Percentiles rank a stretch among this genome's conserved stretches.
Conservation (phyloP, 306 rosid species). For the Phaseolus lunatus region DNA sequence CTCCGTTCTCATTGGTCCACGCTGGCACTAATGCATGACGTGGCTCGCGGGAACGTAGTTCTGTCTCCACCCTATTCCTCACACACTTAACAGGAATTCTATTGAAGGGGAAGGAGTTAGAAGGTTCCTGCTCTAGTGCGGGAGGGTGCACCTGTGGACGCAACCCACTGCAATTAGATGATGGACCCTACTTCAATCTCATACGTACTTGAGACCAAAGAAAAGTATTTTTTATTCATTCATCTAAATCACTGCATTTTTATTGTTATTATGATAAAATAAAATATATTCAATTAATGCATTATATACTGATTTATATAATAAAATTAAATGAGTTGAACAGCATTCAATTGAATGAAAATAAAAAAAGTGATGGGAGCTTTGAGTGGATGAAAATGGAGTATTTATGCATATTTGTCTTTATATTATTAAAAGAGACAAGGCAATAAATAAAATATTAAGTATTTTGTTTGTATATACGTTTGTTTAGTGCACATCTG, state of each 20-base stretch:
- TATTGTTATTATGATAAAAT: neutral
- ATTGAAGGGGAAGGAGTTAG: neutral
- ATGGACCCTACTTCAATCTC: neutral
- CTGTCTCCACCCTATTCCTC: neutral
- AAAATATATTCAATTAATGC: neutral
- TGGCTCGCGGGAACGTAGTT: neutral
- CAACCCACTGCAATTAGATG: no score
- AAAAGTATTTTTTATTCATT: neutral
- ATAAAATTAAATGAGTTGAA: neutral
- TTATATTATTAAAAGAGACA: no score
- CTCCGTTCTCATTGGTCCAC: slow-evolving; percentile 22
- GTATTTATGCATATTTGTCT: no score
- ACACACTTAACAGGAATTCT: neutral
- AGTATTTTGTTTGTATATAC: neutral
- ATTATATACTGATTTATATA: neutral
- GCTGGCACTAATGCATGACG: neutral
- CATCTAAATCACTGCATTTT: no score
- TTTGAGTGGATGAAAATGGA: no score
- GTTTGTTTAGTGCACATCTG: neutral
- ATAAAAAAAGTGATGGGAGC: neutral
- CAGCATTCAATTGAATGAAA: neutral
- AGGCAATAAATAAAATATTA: neutral
- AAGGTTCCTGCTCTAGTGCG: neutral
- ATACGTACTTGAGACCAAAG: neutral
- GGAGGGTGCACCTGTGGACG: slow-evolving; percentile 28